Percentiles rank a stretch among this genome's conserved stretches.
These are phyloP conservation scores for Penicillium brevicompactum DNA, from an alignment of 2,329 filamentous ascomycete genomes.

Conservation along the genomic window DNA sequence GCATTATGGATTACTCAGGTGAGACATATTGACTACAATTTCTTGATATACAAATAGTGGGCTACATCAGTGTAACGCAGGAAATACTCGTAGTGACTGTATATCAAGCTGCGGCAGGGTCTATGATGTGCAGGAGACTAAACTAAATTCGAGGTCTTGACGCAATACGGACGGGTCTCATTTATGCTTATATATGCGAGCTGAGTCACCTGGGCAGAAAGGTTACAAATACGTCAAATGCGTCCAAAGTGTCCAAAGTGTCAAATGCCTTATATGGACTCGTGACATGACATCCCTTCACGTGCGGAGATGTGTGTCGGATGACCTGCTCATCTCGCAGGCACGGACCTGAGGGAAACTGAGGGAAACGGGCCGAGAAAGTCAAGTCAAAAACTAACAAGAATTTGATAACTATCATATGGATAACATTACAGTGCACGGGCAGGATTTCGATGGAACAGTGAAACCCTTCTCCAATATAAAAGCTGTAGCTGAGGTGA, in stretches of 20 bases:
- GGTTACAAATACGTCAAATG: too few species aligned
- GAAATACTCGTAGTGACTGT: too few species aligned
- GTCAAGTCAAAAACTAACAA: too few species aligned
- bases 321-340: too few species aligned
- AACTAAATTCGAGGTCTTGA: background rate
- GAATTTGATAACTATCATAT: too few species aligned
- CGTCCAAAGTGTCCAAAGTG: too few species aligned
- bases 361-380: too few species aligned
- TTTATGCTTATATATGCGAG: background rate
- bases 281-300: too few species aligned
- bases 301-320: too few species aligned
- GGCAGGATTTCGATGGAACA: background rate
- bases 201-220: background rate
- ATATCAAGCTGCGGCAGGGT: background rate
- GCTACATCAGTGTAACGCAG: too few species aligned
- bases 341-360: too few species aligned
- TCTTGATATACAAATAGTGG: too few species aligned
- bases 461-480: background rate
- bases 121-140: background rate
- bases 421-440: background rate
- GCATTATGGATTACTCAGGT: background rate
- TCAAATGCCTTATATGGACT: background rate
- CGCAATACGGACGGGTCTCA: background rate
- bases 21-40: background rate
- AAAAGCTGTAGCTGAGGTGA: conserved; percentile 3